Evolutionary conservation across 108 stramenopile species (phyloP), one percentile per base, ranked within the genome.

Genomic region (Cylindrotheca fusiformis): DNA sequence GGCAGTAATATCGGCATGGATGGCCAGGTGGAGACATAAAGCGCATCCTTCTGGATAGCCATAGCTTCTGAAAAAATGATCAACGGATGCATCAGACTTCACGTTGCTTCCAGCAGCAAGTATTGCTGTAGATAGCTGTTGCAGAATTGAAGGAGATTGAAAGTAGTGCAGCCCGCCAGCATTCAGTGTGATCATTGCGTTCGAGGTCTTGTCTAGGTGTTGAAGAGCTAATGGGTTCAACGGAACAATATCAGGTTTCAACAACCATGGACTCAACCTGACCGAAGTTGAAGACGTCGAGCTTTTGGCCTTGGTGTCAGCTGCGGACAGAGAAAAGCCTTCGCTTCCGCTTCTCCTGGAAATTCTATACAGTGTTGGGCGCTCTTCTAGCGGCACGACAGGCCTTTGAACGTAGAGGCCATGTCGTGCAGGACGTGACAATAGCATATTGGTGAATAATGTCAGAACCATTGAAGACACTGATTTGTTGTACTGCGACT

Each of bases 41-140:
- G 88, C 84, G 63, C 90, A 94, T 14, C 87, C 85, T 53, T 94
- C 87, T 28, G 70, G 66, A 65, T 84, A 80, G 21, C 93, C 93
- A 67, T 87, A 94, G 32, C 69, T 78, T 25, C 67, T 52, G 57
- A 91, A 94, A 63, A 94, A 89, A 30, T 65, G 75, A 32, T 67
- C 63, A 20, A 94, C 76, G 21, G 59, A 55, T 4, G 70, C 48
- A 66, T 94, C 90, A 26, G 66, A 74, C 23, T 58, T 59, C 41
- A 84, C 62, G 31, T 88, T 87, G 51, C 74, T 65, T 26, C 80
- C 78, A 12, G 88, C 73, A 55, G 69, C 56, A 44, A 77, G 24
- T 4, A 93, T 63, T 2, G 74, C 79, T 0, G 77, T 66, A 4
- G 79, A 74, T 25, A 93, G 66, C 23, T 71, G 72, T 41, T 63